Percentiles rank a stretch among this genome's conserved stretches.
Evolutionary conservation across 495 filamentous ascomycete species (phyloP).

Genomic region (Neurospora sp.): DNA sequence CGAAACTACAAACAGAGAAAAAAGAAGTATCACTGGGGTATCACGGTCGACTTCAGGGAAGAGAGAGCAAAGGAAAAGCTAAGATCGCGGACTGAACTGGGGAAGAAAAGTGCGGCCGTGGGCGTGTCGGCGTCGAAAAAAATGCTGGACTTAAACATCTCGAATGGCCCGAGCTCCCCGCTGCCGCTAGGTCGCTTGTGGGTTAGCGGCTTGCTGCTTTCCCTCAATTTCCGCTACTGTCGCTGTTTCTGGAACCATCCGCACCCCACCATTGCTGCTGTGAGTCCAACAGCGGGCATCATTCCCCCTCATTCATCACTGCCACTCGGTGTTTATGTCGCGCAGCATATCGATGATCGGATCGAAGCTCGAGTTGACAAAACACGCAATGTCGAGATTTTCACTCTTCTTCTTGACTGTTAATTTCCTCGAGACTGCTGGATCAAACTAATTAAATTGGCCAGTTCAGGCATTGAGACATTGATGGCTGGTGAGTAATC

Average conservation of each 20-base stretch:
- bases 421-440: not conserved
- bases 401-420: not conserved
- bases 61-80: conserved; percentile 3
- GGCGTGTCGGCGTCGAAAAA: conserved; percentile 12
- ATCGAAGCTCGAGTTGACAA: not conserved
- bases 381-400: not conserved
- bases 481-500: not conserved
- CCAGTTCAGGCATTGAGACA: not conserved
- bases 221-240: conserved; percentile 2
- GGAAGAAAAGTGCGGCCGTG: not conserved
- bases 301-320: not conserved
- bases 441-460: not conserved
- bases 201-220: conserved; percentile 7
- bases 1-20: conserved; percentile 4
- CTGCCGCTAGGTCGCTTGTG: conserved; percentile 9
- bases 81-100: not conserved
- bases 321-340: not conserved
- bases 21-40: conserved; percentile 9
- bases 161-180: conserved; percentile 22
- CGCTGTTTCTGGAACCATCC: conserved; percentile 25
- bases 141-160: conserved; percentile 14
- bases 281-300: not conserved
- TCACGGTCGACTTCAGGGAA: conserved; percentile 9
- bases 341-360: not conserved
- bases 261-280: conserved; percentile 11